Evolutionary conservation across 2,329 filamentous ascomycete species (phyloP).

Genomic region (Apiospora marii): DNA sequence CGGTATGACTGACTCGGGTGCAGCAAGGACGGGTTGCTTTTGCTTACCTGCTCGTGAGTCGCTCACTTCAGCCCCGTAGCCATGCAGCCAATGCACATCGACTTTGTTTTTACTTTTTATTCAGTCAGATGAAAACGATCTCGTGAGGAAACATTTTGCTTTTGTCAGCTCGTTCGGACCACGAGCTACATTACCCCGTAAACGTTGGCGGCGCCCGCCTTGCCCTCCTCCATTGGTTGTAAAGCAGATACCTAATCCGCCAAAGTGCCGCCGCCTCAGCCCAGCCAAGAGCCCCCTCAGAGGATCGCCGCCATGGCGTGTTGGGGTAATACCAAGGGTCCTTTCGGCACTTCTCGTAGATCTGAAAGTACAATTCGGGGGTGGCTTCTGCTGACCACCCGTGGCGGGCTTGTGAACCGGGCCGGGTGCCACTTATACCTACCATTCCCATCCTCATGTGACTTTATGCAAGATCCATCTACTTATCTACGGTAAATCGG

Average conservation of each 20-base stretch:
- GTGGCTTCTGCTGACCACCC: neutral
- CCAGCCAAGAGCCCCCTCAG: neutral
- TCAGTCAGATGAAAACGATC: neutral
- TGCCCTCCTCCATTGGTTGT: neutral
- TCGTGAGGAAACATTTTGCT: neutral
- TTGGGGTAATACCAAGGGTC: neutral
- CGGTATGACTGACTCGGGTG: slow-evolving; percentile 1
- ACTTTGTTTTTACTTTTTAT: neutral
- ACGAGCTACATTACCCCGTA: neutral
- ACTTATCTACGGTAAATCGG: too few relatives aligned
- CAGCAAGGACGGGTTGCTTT: neutral
- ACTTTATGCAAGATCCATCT: neutral
- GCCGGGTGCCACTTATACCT: neutral
- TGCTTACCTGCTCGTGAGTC: neutral
- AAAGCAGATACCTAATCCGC: neutral
- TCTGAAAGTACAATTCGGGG: neutral
- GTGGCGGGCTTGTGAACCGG: neutral
- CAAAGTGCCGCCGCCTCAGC: neutral
- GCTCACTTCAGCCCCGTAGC: neutral
- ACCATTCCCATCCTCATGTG: neutral
- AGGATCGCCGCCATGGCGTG: slow-evolving; percentile 1
- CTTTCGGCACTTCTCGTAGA: neutral
- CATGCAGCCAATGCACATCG: too few relatives aligned
- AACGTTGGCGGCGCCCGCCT: neutral
- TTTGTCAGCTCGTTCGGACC: neutral